These are phyloP conservation scores for Chalciporus sp. DNA, from an alignment of 1,284 basidiomycete genomes.

Conservation along the genomic window DNA sequence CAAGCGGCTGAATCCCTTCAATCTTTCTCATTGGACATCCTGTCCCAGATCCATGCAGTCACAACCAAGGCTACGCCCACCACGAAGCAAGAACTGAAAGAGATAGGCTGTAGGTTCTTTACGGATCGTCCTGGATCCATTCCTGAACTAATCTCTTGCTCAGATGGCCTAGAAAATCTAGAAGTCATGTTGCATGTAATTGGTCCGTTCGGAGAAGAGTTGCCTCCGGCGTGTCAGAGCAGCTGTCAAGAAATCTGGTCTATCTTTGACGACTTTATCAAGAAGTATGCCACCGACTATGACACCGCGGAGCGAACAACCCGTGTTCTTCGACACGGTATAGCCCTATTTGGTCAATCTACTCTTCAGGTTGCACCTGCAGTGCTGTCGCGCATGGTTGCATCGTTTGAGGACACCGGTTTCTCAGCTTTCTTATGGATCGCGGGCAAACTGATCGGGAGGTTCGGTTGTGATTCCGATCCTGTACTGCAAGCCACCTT, in stretches of 20 bases:
- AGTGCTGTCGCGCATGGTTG: slow-evolving; percentile 75
- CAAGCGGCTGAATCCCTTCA: slow-evolving; percentile 83
- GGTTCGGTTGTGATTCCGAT: slow-evolving; percentile 71
- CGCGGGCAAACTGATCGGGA: slow-evolving; percentile 77
- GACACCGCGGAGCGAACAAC: slow-evolving; percentile 85
- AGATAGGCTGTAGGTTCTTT: slow-evolving; percentile 59
- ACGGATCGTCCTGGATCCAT: neutral
- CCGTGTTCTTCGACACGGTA: slow-evolving; percentile 83
- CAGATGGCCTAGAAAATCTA: slow-evolving; percentile 86
- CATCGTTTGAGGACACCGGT: slow-evolving; percentile 80
- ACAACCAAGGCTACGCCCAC: slow-evolving; percentile 50
- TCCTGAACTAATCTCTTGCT: slow-evolving; percentile 2
- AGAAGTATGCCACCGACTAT: slow-evolving; percentile 79
- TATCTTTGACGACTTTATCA: slow-evolving; percentile 81
- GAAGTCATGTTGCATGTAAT: slow-evolving; percentile 87
- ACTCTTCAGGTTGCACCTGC: slow-evolving; percentile 72
- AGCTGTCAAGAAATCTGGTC: slow-evolving; percentile 84
- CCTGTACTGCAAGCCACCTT: slow-evolving; percentile 56
- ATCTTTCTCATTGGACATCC: slow-evolving; percentile 79
- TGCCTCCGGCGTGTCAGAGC: slow-evolving; percentile 79
- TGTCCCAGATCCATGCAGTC: slow-evolving; percentile 69
- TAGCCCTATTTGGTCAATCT: slow-evolving; percentile 78
- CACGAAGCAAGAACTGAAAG: slow-evolving; percentile 65
- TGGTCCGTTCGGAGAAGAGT: slow-evolving; percentile 75
- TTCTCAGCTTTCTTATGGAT: slow-evolving; percentile 95